phyloP scores from a whole-genome alignment of 331 rosid species.

The Cydonia oblonga region DNA sequence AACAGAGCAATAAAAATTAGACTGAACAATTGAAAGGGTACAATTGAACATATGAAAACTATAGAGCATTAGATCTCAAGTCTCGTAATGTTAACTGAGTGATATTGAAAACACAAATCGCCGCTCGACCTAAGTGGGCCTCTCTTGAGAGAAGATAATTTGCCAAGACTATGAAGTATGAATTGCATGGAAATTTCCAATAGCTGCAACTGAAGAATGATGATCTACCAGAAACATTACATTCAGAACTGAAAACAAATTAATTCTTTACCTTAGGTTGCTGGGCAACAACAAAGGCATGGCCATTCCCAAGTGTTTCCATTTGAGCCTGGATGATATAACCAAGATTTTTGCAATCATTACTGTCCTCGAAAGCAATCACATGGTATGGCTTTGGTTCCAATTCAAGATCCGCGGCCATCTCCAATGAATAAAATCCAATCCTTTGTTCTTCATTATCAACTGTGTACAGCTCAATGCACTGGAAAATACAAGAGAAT shows the following conservation, averaged over 20 bases:
- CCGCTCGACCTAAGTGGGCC: background rate
- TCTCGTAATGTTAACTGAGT: background rate
- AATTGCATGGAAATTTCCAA: background rate
- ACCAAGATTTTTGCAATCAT: conserved; percentile 82
- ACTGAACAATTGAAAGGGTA: background rate
- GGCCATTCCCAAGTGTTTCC: conserved; percentile 78
- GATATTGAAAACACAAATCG: background rate
- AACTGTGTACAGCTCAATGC: conserved; percentile 72
- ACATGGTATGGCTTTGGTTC: conserved; percentile 87
- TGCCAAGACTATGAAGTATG: background rate
- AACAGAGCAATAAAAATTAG: background rate
- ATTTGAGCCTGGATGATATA: conserved; percentile 79
- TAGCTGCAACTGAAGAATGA: background rate
- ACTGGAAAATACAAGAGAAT: conserved; percentile 36
- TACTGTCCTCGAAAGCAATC: conserved; percentile 73
- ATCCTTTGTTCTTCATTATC: conserved; percentile 58
- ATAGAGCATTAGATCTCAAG: background rate
- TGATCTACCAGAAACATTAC: conserved; percentile 1
- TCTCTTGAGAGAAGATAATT: background rate
- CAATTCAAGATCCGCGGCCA: conserved; percentile 88
- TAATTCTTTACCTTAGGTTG: conserved; percentile 59
- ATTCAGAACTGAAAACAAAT: background rate
- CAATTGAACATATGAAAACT: background rate
- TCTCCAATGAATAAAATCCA: conserved; percentile 90
- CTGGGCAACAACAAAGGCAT: conserved; percentile 70